These are phyloP conservation scores for Colletotrichum navitas DNA, from an alignment of 2,329 filamentous ascomycete genomes.

Conservation along the genomic window DNA sequence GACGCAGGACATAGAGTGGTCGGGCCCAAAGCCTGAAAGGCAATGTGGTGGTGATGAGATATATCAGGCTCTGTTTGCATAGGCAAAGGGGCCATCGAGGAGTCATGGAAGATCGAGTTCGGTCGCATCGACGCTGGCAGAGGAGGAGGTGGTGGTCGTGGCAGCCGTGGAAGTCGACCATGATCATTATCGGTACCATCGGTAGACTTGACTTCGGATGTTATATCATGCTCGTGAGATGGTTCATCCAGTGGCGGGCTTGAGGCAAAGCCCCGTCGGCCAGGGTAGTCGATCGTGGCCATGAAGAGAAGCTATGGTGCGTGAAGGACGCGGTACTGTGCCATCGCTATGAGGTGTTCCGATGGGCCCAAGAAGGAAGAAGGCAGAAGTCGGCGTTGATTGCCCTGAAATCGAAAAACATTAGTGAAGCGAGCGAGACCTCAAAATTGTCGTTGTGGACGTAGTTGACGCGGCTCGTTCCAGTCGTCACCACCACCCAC, in stretches of 20 bases:
- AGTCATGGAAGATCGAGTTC: conserved; percentile 1
- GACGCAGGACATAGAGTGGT: conserved; percentile 8
- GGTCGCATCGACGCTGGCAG: conserved; percentile 5
- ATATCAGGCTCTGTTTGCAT: background rate
- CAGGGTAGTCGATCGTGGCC: conserved; percentile 20
- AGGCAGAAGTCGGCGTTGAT: background rate
- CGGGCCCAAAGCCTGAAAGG: background rate
- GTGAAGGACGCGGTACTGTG: conserved; percentile 31
- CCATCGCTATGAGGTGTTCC: conserved; percentile 22
- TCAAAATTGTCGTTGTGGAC: background rate
- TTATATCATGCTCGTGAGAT: conserved; percentile 11
- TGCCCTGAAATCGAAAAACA: background rate
- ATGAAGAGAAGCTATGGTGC: conserved; percentile 34
- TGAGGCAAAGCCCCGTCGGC: conserved; percentile 13
- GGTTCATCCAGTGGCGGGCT: conserved; percentile 7
- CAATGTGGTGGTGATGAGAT: background rate
- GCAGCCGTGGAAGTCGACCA: background rate
- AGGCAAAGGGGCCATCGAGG: background rate
- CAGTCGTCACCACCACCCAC: conserved; percentile 8
- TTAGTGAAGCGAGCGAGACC: conserved; percentile 6
- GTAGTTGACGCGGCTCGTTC: conserved; percentile 19
- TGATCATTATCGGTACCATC: background rate
- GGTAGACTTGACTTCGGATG: conserved; percentile 21
- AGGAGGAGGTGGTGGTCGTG: background rate
- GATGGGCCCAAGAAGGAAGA: background rate